Evolutionary conservation across 768 basidiomycete species (phyloP), one percentile per base, ranked within the genome.

Genomic region (Lactarius pseudohatsudake): DNA sequence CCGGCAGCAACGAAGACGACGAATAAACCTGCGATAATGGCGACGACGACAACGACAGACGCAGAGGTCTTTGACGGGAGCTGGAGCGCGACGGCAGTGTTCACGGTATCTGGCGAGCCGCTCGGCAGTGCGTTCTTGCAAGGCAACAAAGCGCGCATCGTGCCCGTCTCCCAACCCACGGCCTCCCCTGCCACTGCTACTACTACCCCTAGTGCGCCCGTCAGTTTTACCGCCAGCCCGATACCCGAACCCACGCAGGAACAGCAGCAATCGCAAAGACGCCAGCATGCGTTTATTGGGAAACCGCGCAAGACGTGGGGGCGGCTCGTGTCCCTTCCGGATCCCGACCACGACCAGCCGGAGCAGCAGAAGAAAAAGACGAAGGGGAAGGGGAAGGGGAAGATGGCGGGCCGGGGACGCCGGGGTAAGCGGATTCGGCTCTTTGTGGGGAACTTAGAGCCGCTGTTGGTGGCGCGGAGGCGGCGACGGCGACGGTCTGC

Each of bases 241-340:
- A 40, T 3, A 36, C 41, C 22, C 2, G 15, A 13, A 15, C 28
- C 57, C n/a, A 6, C 54, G 22, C 32, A 28, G 22, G 18, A 22
- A 20, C 28, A 10, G 22, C 47, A 18, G 16, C 28, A 30, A 22
- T 7, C 15, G 11, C 47, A 22, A 20, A 22, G n/a, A 13, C 59
- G 22, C 1, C 45, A 3, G 22, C 22, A 57, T 26, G 32, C 22
- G 10, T 65, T 61, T 9, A 61, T 65, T 2, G 59, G 64, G 15
- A 57, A 65, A 61, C 55, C 34, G 38, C 67, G 10, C 26, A 56
- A 55, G 53, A 11, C 62, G 9, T 67, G 66, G 66, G 66, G 62
- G 36, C 53, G 58, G 18, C 10, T 56, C 26, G 53, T 67, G 13
- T 13, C 15, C 1, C 16, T 64, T 6, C 62, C 62, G 4, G 65